Base-by-base conservation (phyloP, 2,329 filamentous ascomycete species). In the Biscogniauxia mediterranea region DNA sequence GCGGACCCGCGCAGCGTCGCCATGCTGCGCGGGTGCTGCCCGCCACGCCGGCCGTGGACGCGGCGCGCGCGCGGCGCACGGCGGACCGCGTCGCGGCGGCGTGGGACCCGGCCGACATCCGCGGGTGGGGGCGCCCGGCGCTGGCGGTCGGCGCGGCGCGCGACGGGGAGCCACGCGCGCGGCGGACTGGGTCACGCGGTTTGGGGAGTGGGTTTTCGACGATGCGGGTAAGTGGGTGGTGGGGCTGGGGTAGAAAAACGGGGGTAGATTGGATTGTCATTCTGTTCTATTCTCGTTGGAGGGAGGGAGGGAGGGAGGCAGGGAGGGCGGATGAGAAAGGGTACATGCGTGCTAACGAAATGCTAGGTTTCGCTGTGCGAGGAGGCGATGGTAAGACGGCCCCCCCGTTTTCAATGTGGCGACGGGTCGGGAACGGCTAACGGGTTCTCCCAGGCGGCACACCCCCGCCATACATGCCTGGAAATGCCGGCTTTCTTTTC, bases 61-160 rank as follows among this genome's bases (percentile, higher is more conserved):
- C 73, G 0, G 71, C 71, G 0, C 70, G 77, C 0, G 73, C 76
- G 3, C 61, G 63, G 0, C 70, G 64, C 56, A 82, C 79, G 0
- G 75, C 78, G 0, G 70, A 76, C 8, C 76, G 75, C 62, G 72
- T 82, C 0, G 69, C 66, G 53, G 70, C 75, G 19, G 67, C 75
- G 0, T 82, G 80, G 80, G 71, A 76, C 7, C 76, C 81, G 28
- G 69, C 70, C 19, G 73, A 76, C 38, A 77, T 77, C 3, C 79
- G 74, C 6, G 79, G 80, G 0, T 83, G 80, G 80, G 80, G 80
- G 17, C 76, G 80, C 5, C 77, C 78, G 0, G 74, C 81, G 59
- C 59, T 82, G 20, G 79, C 80, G 0, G 81, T 83, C 65, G 82
- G 79, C 55, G 74, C 77, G 5, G 73, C 76, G 0, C 70, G 76